phyloP scores from a whole-genome alignment of 306 rosid species.

The Oxytropis ochrocephala region DNA sequence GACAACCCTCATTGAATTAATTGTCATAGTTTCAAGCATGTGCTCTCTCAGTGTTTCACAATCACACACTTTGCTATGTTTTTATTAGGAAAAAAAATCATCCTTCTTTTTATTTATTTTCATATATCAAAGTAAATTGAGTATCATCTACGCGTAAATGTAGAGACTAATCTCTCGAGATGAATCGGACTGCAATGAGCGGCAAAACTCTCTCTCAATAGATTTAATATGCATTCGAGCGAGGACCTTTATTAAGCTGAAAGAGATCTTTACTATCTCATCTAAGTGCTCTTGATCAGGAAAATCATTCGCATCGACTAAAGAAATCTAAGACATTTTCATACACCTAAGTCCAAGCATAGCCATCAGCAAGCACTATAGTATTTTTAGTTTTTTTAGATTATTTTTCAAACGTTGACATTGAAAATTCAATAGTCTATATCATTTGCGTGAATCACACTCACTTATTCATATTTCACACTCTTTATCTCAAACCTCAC shows the following conservation, averaged over 20 bases:
- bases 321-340: not conserved
- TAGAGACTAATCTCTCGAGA: too few relatives aligned
- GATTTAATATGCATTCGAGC: too few relatives aligned
- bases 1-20: not conserved
- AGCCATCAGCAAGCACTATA: slow-evolving; percentile 48
- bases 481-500: too few relatives aligned
- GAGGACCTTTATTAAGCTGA: too few relatives aligned
- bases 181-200: too few relatives aligned
- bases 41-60: slow-evolving; percentile 24
- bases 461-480: slow-evolving; percentile 29
- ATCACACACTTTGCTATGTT: slow-evolving; percentile 23
- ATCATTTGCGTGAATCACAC: slow-evolving; percentile 39
- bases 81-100: slow-evolving; percentile 17
- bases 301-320: slow-evolving; percentile 36
- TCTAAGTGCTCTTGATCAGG: too few relatives aligned
- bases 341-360: slow-evolving; percentile 25
- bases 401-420: slow-evolving; percentile 51
- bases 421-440: slow-evolving; percentile 29
- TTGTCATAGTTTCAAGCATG: slow-evolving; percentile 22
- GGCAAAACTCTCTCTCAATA: too few relatives aligned
- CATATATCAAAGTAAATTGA: too few relatives aligned
- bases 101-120: not conserved
- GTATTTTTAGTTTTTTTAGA: not conserved
- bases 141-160: too few relatives aligned
- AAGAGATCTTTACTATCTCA: too few relatives aligned